These are phyloP conservation scores for Brettanomyces naardenensis DNA, from an alignment of 805 yeast genomes.

Conservation along the genomic window DNA sequence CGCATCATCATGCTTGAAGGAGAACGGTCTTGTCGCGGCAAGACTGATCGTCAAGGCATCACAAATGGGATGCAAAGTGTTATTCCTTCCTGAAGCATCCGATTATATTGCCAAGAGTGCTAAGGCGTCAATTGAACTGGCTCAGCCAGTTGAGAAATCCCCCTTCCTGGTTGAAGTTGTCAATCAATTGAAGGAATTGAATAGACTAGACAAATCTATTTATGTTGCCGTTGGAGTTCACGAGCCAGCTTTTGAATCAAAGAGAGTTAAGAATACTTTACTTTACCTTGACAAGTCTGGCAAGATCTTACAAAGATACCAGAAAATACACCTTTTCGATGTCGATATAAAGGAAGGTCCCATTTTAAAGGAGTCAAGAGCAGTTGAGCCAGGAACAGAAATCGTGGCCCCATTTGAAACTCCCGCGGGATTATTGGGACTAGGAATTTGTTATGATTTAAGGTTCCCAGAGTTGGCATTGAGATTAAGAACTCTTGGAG, in stretches of 20 bases:
- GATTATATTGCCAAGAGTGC: constrained; percentile 77
- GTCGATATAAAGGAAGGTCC: constrained; percentile 82
- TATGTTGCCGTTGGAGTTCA: constrained; percentile 85
- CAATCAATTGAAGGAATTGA: constrained; percentile 34
- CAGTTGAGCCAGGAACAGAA: constrained; percentile 71
- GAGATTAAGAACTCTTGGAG: constrained; percentile 58
- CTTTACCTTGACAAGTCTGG: constrained; percentile 67
- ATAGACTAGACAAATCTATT: constrained; percentile 32
- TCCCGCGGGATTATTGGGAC: constrained; percentile 58
- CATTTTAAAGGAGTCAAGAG: constrained; percentile 62
- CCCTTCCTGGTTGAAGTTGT: constrained; percentile 38
- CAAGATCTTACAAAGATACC: constrained; percentile 59
- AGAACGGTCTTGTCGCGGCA: constrained; percentile 54
- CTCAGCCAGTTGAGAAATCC: constrained; percentile 34
- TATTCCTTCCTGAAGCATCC: constrained; percentile 90
- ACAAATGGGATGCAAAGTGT: constrained; percentile 47
- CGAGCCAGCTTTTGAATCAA: constrained; percentile 49
- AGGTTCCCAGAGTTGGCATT: constrained; percentile 79
- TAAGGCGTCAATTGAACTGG: constrained; percentile 55
- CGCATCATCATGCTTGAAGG: constrained; percentile 53
- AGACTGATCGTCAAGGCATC: constrained; percentile 60
- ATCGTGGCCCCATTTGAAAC: constrained; percentile 48
- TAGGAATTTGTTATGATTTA: constrained; percentile 78
- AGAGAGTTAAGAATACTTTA: constrained; percentile 61
- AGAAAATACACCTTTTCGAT: constrained; percentile 84